Conservation (phyloP, 257 asterid species). For the Solanum tacnaense region DNA sequence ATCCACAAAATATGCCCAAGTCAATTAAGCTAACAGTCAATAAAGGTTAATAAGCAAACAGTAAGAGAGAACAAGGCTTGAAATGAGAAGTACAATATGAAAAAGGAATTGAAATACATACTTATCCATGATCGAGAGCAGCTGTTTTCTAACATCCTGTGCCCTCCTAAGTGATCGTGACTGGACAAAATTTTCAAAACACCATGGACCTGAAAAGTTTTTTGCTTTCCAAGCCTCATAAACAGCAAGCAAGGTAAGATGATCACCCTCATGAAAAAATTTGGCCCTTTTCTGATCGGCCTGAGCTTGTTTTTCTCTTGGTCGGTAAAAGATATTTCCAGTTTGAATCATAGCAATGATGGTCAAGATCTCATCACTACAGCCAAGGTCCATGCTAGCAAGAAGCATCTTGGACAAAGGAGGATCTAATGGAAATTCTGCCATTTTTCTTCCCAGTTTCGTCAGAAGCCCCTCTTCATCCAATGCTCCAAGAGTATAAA, state of each 20-base stretch:
- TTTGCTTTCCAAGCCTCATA: constrained; percentile 96
- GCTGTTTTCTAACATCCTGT: constrained; percentile 84
- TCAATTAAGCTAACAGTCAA: background rate
- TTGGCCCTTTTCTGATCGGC: constrained; percentile 90
- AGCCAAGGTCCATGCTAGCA: constrained; percentile 87
- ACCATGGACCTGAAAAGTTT: constrained; percentile 88
- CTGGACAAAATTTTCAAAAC: constrained; percentile 91
- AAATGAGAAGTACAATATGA: background rate
- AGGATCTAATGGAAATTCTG: constrained; percentile 94
- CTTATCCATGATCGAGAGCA: constrained; percentile 88
- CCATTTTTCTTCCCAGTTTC: constrained; percentile 92
- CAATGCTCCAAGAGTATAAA: constrained; percentile 83
- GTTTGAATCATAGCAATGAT: constrained; percentile 93
- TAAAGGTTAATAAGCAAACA: background rate
- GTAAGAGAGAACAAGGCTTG: background rate
- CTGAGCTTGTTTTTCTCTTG: constrained; percentile 94
- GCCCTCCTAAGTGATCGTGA: constrained; percentile 78
- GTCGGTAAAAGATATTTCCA: constrained; percentile 83
- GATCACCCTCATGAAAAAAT: constrained; percentile 90
- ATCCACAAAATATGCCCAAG: background rate
- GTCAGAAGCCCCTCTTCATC: constrained; percentile 94
- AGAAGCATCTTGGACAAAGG: constrained; percentile 89
- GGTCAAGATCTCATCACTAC: constrained; percentile 87
- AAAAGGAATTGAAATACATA: constrained; percentile 16
- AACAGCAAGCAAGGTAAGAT: constrained; percentile 80